phyloP scores from a whole-genome alignment of 202 grass and related monocot genomes.

The Carex arenaria region DNA sequence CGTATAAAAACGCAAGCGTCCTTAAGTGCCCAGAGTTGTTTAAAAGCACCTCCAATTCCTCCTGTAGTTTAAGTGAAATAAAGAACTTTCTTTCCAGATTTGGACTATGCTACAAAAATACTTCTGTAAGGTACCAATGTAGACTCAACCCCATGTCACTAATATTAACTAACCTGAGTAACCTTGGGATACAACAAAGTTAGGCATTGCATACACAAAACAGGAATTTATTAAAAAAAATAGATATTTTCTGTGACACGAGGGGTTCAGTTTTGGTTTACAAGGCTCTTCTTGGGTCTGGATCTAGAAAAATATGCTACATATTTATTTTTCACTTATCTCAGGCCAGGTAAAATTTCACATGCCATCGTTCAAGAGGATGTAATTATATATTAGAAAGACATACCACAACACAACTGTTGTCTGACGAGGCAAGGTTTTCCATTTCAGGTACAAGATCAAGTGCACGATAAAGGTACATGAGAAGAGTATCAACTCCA shows the following conservation, averaged over 20 bases:
- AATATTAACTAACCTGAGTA: conserved; percentile 7
- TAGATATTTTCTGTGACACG: neutral
- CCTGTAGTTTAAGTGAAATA: conserved; percentile 40
- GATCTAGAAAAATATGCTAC: neutral
- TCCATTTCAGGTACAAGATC: conserved; percentile 96
- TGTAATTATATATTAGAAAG: conserved; percentile 5
- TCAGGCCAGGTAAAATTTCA: neutral
- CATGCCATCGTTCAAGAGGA: neutral
- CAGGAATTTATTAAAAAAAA: neutral
- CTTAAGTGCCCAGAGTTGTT: conserved; percentile 80
- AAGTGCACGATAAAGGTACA: conserved; percentile 97
- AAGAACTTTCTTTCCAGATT: neutral
- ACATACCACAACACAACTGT: conserved; percentile 82
- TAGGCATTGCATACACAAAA: neutral
- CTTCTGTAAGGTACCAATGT: neutral
- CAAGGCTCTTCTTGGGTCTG: neutral
- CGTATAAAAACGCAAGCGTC: conserved; percentile 93
- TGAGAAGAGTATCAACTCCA: conserved; percentile 97
- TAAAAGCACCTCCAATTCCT: conserved; percentile 86
- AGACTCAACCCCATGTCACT: neutral
- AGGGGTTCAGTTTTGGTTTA: neutral
- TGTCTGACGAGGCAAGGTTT: conserved; percentile 84
- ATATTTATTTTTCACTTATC: neutral
- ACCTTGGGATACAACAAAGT: neutral
- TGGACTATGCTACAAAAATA: neutral